Percentiles rank a stretch among this genome's conserved stretches.
Conservation (phyloP, 441 rosid genomes). For the Isatis lusitanica region DNA sequence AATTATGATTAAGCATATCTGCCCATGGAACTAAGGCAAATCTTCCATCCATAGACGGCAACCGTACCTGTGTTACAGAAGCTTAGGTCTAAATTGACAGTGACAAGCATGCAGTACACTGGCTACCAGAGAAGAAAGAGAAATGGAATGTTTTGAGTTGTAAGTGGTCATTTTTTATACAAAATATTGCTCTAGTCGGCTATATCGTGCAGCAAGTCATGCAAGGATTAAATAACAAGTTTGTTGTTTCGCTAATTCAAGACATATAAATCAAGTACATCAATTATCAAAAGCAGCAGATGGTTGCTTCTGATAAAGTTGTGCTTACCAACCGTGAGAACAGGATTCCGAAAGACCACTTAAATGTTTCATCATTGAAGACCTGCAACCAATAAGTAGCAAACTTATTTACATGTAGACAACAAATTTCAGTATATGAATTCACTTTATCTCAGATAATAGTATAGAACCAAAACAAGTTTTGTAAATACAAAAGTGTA, state of each 20-base stretch:
- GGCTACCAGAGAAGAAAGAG: neutral
- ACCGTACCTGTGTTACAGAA: constrained; percentile 62
- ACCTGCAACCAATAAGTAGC: constrained; percentile 51
- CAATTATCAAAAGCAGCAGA: neutral
- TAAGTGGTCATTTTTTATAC: neutral
- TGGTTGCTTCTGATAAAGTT: constrained; percentile 9
- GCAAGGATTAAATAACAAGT: neutral
- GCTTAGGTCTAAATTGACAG: constrained; percentile 6
- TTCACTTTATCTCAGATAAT: neutral
- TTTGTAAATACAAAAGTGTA: constrained; percentile 12
- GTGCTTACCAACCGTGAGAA: constrained; percentile 89
- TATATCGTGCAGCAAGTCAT: neutral
- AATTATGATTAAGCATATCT: constrained; percentile 95
- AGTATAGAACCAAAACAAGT: neutral
- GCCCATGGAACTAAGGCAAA: constrained; percentile 99
- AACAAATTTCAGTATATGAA: neutral
- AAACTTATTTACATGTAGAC: constrained; percentile 21
- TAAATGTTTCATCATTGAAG: constrained; percentile 86
- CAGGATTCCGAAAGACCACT: constrained; percentile 95
- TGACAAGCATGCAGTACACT: constrained; percentile 13
- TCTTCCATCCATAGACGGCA: constrained; percentile 91
- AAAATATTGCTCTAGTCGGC: neutral
- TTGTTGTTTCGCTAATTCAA: neutral
- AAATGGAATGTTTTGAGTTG: neutral
- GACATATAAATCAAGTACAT: neutral